A percentile compares a stretch with the other conserved stretches of the same genome.
These are phyloP conservation scores for Penicillium verhagenii DNA, from an alignment of 495 filamentous ascomycete genomes.

Conservation along the genomic window DNA sequence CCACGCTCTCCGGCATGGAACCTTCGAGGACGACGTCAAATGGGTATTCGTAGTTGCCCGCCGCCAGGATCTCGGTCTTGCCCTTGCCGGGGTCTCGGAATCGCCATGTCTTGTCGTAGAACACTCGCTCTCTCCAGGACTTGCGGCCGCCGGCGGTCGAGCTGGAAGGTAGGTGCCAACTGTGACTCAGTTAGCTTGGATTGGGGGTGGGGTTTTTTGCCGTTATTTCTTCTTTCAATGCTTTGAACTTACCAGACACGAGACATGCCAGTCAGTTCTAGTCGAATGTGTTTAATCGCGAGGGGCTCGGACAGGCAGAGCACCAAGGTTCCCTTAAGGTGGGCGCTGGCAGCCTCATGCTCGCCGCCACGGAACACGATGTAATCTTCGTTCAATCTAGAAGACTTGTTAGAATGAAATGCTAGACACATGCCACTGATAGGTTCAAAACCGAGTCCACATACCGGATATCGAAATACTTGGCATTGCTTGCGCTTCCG, in stretches of 20 bases:
- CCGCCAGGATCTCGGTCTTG: conserved; percentile 60
- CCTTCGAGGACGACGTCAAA: conserved; percentile 80
- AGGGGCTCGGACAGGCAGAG: conserved; percentile 69
- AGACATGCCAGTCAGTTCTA: conserved; percentile 69
- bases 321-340: conserved; percentile 71
- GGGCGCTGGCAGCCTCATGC: conserved; percentile 71
- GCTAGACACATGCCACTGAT: neutral
- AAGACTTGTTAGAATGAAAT: conserved; percentile 3
- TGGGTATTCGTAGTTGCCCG: conserved; percentile 87
- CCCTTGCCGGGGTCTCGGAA: conserved; percentile 51
- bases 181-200: conserved; percentile 10
- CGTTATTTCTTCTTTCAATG: neutral
- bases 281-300: conserved; percentile 67
- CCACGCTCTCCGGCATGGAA: conserved; percentile 79
- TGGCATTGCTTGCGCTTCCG: conserved; percentile 49
- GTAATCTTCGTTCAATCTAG: conserved; percentile 76
- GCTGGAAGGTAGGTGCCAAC: conserved; percentile 50
- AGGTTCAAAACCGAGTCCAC: conserved; percentile 9
- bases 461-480: conserved; percentile 58
- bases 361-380: conserved; percentile 75
- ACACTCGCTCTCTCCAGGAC: conserved; percentile 52
- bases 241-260: conserved; percentile 61
- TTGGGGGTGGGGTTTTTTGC: too few relatives aligned
- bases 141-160: conserved; percentile 44
- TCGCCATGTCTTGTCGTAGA: conserved; percentile 55